Evolutionary conservation across 345 rosid genomes (phyloP), one percentile per base, ranked within the genome.

Genomic region (Citrus maxima): DNA sequence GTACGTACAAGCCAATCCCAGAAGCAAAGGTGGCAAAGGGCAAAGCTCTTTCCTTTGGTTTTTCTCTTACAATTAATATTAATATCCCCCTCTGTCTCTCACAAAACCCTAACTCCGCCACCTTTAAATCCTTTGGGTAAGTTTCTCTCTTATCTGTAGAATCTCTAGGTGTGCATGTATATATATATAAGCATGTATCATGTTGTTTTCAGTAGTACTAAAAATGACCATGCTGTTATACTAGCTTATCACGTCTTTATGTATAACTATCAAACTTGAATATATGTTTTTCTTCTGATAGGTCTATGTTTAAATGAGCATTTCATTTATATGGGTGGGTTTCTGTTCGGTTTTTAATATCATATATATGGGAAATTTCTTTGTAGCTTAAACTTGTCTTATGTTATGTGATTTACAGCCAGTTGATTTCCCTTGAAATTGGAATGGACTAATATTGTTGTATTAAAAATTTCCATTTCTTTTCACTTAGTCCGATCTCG

Each of bases 21-120:
- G 49, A 14, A n/a, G 19, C 54, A 49, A 67, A 49, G 75, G 49
- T 67, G 75, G 76, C 84, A 67, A 51, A 21, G 34, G 71, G 73
- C 84, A 61, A 51, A 21, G 61, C 27, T 7, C 0, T 10, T 18
- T 54, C 22, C 22, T 54, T 54, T 54, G 7, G 7, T 18, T 54
- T 54, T 54, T 18, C 58, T 18, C 58, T 19, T 46, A 12, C 51
- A 46, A 46, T 12, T 13, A 54, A 4, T 19, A 54, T 54, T 54
- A 54, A 54, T 0, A 34, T 22, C 40, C 21, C 38, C 6, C n/a
- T 34, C 42, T 10, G 21, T 21, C 49, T 22, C 70, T 35, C 74
- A 46, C 40, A 42, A 73, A 73, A 56, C 66, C 76, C 51, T 73
- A 58, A 16, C 22, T 10, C 67, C 65, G 18, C 67, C 49, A 58